A percentile compares a stretch with the other conserved stretches of the same genome.
These are phyloP conservation scores for Pseudomassariella vexata DNA, from an alignment of 2,329 filamentous ascomycete genomes.

Conservation along the genomic window DNA sequence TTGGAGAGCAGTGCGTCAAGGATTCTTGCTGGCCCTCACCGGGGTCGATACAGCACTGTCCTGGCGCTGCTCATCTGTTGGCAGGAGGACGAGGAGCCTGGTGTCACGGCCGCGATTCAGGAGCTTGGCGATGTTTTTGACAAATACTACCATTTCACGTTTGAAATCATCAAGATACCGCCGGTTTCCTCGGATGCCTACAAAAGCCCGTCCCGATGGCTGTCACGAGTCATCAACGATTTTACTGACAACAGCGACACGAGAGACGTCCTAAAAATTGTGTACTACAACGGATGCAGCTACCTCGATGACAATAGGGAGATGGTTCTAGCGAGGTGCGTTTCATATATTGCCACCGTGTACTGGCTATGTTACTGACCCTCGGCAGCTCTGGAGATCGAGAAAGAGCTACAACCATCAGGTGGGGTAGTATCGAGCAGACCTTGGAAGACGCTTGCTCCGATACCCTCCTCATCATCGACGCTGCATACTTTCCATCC, in stretches of 20 bases:
- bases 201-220: slow-evolving; percentile 47
- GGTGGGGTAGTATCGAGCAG: slow-evolving; percentile 52
- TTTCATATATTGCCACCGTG: slow-evolving; percentile 5
- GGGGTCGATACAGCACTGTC: slow-evolving; percentile 47
- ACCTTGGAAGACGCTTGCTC: slow-evolving; percentile 49
- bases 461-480: slow-evolving; percentile 54
- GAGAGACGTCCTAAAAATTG: slow-evolving; percentile 51
- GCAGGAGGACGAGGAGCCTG: slow-evolving; percentile 45
- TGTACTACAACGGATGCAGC: slow-evolving; percentile 52
- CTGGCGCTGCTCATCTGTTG: slow-evolving; percentile 50
- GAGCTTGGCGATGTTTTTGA: slow-evolving; percentile 46
- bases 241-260: slow-evolving; percentile 49
- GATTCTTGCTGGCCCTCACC: slow-evolving; percentile 43
- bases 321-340: slow-evolving; percentile 52
- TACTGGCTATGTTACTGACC: too few relatives aligned
- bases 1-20: slow-evolving; percentile 44
- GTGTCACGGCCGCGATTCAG: slow-evolving; percentile 33
- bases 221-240: slow-evolving; percentile 43
- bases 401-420: slow-evolving; percentile 39
- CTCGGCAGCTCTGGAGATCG: slow-evolving; percentile 38
- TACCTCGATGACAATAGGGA: slow-evolving; percentile 49
- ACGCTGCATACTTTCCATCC: slow-evolving; percentile 52
- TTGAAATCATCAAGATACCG: slow-evolving; percentile 44
- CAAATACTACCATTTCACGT: slow-evolving; percentile 45
- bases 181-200: slow-evolving; percentile 35